phyloP scores from a whole-genome alignment of 345 rosid species.

The Mercurialis annua region DNA sequence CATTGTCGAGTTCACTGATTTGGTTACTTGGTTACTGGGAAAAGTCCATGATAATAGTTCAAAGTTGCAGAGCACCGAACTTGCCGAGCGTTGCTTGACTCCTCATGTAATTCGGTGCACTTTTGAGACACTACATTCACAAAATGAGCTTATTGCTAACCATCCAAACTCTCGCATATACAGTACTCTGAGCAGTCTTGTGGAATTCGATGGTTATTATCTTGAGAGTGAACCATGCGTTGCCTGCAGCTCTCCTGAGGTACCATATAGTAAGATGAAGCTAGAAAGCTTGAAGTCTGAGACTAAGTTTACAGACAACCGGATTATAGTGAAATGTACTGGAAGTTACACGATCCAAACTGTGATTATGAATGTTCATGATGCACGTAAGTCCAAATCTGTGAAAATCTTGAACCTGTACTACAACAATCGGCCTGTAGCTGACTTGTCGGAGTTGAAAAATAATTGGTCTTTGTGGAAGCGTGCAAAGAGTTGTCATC shows the following conservation, averaged over 20 bases:
- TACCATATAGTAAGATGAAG: conserved; percentile 96
- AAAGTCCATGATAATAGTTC: conserved; percentile 70
- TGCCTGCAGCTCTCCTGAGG: conserved; percentile 99
- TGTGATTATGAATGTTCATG: conserved; percentile 98
- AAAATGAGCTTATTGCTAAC: conserved; percentile 96
- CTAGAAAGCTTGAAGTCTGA: conserved; percentile 96
- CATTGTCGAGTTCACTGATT: conserved; percentile 89
- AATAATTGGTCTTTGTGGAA: conserved; percentile 98
- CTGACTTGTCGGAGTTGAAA: conserved; percentile 94
- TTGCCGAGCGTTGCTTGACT: conserved; percentile 76
- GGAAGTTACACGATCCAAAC: conserved; percentile 98
- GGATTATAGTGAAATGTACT: conserved; percentile 94
- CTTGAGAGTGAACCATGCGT: conserved; percentile 99
- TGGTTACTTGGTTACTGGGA: conserved; percentile 73
- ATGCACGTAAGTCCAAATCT: conserved; percentile 95
- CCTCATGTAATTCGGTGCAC: conserved; percentile 70
- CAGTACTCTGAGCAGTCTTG: conserved; percentile 83
- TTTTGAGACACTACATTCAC: conserved; percentile 87
- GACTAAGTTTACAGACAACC: conserved; percentile 95
- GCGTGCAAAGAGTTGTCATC: conserved; percentile 98
- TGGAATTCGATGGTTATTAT: conserved; percentile 98
- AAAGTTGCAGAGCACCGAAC: conserved; percentile 64
- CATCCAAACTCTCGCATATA: conserved; percentile 98
- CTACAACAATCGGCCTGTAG: conserved; percentile 93
- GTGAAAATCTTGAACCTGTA: conserved; percentile 94